Evolutionary conservation across 2,329 filamentous ascomycete species (phyloP), one percentile per base, ranked within the genome.

Genomic region (Xylaria sp.): DNA sequence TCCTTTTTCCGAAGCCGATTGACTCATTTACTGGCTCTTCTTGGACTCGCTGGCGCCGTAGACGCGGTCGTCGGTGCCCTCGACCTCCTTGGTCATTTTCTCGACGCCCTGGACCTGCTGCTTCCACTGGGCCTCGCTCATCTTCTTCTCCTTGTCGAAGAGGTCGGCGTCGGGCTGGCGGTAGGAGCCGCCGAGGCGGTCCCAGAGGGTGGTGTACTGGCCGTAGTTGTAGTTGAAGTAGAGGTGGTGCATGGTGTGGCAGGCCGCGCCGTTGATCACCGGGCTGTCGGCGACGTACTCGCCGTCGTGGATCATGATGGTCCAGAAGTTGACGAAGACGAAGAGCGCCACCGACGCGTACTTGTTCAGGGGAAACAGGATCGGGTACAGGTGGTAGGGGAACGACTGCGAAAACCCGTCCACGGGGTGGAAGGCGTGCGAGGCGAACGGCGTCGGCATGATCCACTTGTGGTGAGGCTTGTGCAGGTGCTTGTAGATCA

Each of bases 381-480:
- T 93, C 3, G 94, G 93, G 83, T 95, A 98, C 73, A 97, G 75
- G 82, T 98, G 95, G 83, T 98, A 98, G 0, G 95, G 95, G 55
- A 97, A 79, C 69, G 92, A 92, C 84, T 98, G 95, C 11, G 90
- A 87, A 82, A 91, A 98, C 77, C 95, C 95, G 78, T 98, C 95
- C 61, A 98, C 80, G 0, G 95, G 94, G 84, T 98, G 94, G 87
- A 98, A 98, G 66, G 95, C 95, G 78, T 97, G 92, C 74, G 91
- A 94, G 50, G 95, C 94, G 79, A 89, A 98, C 0, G 95, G 95
- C 2, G 93, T 97, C 2, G 95, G 95, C 93, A 98, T 97, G 82
- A 98, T 98, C 95, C 95, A 98, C 85, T 97, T 98, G 89, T 98
- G 95, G 82, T 98, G 95, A 73, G 94, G 91, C 88, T 98, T 98